phyloP scores from a whole-genome alignment of 177 flowering plant species.

The Vitis hybrid region DNA sequence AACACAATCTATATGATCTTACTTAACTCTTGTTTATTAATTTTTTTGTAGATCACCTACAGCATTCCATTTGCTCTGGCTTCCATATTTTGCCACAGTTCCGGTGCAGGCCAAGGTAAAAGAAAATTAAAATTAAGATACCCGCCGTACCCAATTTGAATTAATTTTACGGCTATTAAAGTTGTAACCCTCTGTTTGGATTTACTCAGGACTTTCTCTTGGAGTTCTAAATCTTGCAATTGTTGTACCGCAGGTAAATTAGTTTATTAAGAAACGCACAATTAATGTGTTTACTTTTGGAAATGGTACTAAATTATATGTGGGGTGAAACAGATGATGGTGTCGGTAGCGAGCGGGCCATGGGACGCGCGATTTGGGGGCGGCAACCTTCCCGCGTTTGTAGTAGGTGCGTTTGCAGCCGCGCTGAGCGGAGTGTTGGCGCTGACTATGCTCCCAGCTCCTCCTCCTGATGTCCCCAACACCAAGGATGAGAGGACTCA shows the following conservation, averaged over 20 bases:
- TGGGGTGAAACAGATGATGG: slow-evolving; percentile 31
- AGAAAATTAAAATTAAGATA: too few species aligned
- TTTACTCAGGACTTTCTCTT: slow-evolving; percentile 51
- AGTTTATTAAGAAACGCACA: not conserved
- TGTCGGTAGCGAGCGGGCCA: slow-evolving; percentile 42
- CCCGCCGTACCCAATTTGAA: not conserved
- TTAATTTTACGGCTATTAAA: too few species aligned
- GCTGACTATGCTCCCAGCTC: slow-evolving; percentile 50
- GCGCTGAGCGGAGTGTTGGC: slow-evolving; percentile 53
- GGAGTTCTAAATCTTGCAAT: slow-evolving; percentile 69
- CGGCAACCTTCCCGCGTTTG: slow-evolving; percentile 72
- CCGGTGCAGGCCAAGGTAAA: slow-evolving; percentile 75
- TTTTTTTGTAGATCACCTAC: slow-evolving; percentile 46
- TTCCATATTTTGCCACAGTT: slow-evolving; percentile 46
- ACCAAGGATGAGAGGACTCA: not conserved
- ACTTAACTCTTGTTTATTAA: not conserved
- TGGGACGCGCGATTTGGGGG: slow-evolving; percentile 58
- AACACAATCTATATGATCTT: too few species aligned
- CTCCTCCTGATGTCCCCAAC: slow-evolving; percentile 34
- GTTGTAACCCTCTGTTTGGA: not conserved
- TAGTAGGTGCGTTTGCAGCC: slow-evolving; percentile 59
- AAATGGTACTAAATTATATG: too few species aligned
- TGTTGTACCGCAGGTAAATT: slow-evolving; percentile 57
- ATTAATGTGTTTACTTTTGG: too few species aligned
- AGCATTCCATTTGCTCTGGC: slow-evolving; percentile 79